A percentile compares a stretch with the other conserved stretches of the same genome.
Evolutionary conservation across 1,284 basidiomycete species (phyloP).

Genomic region (Porodaedalea pini): DNA sequence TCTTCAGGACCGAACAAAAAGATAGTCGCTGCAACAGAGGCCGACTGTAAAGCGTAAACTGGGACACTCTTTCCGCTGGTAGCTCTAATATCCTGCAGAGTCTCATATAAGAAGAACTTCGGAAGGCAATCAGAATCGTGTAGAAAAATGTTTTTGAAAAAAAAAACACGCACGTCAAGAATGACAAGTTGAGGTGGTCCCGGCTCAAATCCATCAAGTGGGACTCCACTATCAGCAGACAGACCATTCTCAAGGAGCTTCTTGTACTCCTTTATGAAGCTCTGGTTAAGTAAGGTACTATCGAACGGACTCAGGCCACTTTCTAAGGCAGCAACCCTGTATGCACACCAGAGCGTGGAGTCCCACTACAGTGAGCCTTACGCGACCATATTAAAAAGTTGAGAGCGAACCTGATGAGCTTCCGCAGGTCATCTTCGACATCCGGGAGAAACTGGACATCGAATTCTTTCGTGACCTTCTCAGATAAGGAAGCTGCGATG

Average conservation of each 20-base stretch:
- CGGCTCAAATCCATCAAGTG: not conserved
- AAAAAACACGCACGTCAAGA: constrained; percentile 8
- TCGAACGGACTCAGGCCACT: not conserved
- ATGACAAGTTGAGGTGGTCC: constrained; percentile 7
- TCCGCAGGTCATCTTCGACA: not conserved
- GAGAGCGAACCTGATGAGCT: constrained; percentile 6
- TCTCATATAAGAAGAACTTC: constrained; percentile 11
- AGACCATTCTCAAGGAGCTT: not conserved
- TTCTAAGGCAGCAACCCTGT: constrained; percentile 11
- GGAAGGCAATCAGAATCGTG: too few species aligned
- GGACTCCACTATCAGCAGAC: not conserved
- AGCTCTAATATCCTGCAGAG: constrained; percentile 3
- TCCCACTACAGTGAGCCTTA: not conserved
- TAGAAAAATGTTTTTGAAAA: not conserved
- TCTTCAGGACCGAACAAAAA: constrained; percentile 9
- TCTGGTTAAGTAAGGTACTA: not conserved
- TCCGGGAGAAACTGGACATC: constrained; percentile 5
- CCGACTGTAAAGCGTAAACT: constrained; percentile 9
- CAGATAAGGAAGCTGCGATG: not conserved
- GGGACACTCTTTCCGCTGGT: constrained; percentile 9
- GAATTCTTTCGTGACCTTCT: constrained; percentile 8
- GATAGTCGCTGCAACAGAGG: not conserved
- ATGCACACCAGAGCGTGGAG: not conserved
- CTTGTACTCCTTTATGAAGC: constrained; percentile 5
- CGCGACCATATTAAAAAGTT: too few species aligned